Base-by-base conservation (phyloP, 2,329 filamentous ascomycete genomes). In the Penicillium paneum region DNA sequence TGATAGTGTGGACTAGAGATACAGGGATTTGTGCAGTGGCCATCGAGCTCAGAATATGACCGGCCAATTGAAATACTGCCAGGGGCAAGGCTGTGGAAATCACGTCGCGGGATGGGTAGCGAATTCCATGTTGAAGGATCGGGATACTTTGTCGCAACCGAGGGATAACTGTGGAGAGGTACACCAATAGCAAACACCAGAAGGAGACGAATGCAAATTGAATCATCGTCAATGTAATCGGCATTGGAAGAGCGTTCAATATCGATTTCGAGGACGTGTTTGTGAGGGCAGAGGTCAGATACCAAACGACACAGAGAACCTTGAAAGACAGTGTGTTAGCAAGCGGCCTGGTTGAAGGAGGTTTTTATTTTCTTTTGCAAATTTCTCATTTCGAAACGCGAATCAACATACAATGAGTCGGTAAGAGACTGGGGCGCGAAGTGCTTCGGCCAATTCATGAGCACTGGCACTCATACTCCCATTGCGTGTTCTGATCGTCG, bases 201-300 rank as follows among this genome's bases (percentile, higher is more conserved):
- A 86, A 84, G 11, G 90, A 90, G 38, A 99, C 93, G 67, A 97
- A 92, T 54, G 85, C 88, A 76, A 99, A 99, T 79, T 99, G 94
- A 48, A 96, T 81, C 54, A 96, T 81, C 1, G 93, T 97, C 65
- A 97, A 82, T 19, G 93, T 97, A 31, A 94, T 89, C 1, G 93
- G 93, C 74, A 91, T 94, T 55, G 90, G 86, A 62, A 97, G 90
- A 40, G 90, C 89, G 63, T 91, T 97, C 58, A 97, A 81, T 68
- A 99, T 99, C 17, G 93, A 90, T 77, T 99, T 99, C 49, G 94
- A 97, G 24, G 94, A 97, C 2, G 94, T 97, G 72, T 97, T 99
- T 58, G 94, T 97, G 64, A 97, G 79, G 59, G 95, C 94, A 40
- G 93, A 97, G 24, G 92, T 96, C 71, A 89, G 83, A 78, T 97